Base-by-base conservation (phyloP, 129 eudicot species). In the Flaveria brownii region DNA sequence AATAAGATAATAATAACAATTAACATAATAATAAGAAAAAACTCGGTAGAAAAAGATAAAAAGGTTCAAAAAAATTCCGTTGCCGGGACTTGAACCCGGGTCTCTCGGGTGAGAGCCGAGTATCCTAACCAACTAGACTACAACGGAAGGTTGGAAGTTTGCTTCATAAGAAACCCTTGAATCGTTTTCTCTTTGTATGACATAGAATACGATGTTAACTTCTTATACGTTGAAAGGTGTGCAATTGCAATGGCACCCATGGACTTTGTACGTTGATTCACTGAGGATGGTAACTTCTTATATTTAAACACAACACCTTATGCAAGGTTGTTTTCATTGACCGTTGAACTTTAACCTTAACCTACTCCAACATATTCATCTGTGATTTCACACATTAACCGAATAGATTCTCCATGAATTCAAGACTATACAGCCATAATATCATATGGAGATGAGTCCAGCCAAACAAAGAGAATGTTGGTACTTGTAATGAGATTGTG, bases 31-130 rank as follows among this genome's bases (percentile, higher is more conserved):
- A 28, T 4, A 11, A 9, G 14, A 20, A 9, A 6, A 56, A 2
- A 20, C 22, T 8, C 2, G 2, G 15, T 1, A 8, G 14, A 22
- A 23, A 9, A 0, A 0, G 3, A 4, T 3, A 30, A 30, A 30
- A 30, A 0, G 6, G 2, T 18, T 3, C 3, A 30, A 64, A 64
- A 64, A 0, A 6, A 11, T 91, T 88, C 96, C 96, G 89, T 89
- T 92, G 97, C 96, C 96, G 91, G 93, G 92, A 92, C 89, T 92
- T 76, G 96, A 92, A 92, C 96, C 89, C 96, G 92, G 97, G 92
- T 87, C 96, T 89, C 86, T 89, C 96, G 96, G 93, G 96, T 92
- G 97, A 92, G 96, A 92, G 93, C 97, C 96, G 89, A 89, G 86
- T 92, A 92, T 89, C 97, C 97, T 92, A 30, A 89, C 91, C 97